phyloP scores from a whole-genome alignment of 805 yeast species.

The Kluyveromyces nonfermentans region DNA sequence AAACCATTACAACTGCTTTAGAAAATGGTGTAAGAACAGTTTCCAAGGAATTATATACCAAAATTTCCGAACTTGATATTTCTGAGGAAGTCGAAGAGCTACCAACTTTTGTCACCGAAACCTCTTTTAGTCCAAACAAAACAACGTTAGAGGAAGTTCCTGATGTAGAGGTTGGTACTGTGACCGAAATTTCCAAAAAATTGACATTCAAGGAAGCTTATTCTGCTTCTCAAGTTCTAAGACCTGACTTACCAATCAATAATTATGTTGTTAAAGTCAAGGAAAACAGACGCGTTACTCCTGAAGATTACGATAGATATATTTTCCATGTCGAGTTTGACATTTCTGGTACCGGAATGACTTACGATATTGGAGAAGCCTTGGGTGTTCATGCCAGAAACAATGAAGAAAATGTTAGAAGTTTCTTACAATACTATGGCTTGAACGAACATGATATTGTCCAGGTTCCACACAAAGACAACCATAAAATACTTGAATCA shows the following conservation, averaged over 20 bases:
- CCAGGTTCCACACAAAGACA: slow-evolving; percentile 61
- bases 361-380: slow-evolving; percentile 93
- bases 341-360: slow-evolving; percentile 79
- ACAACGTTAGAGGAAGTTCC: slow-evolving; percentile 35
- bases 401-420: slow-evolving; percentile 50
- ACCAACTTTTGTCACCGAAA: slow-evolving; percentile 50
- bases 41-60: slow-evolving; percentile 19
- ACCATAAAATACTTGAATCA: slow-evolving; percentile 46
- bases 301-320: slow-evolving; percentile 80
- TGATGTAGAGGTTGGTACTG: slow-evolving; percentile 28
- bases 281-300: slow-evolving; percentile 87
- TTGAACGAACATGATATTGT: slow-evolving; percentile 60
- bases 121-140: slow-evolving; percentile 58
- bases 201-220: slow-evolving; percentile 78
- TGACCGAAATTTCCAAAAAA: slow-evolving; percentile 53
- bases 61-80: slow-evolving; percentile 1
- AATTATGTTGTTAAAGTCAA: slow-evolving; percentile 84
- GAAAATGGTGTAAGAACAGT: slow-evolving; percentile 36
- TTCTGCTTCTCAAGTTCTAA: slow-evolving; percentile 43
- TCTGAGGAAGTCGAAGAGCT: slow-evolving; percentile 22
- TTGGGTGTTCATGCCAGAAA: slow-evolving; percentile 92
- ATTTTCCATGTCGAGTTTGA: slow-evolving; percentile 96
- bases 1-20: slow-evolving; percentile 50
- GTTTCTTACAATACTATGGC: slow-evolving; percentile 64
- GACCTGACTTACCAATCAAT: slow-evolving; percentile 84